Base-by-base conservation (phyloP, 257 asterid genomes). In the Asclepias syriaca region DNA sequence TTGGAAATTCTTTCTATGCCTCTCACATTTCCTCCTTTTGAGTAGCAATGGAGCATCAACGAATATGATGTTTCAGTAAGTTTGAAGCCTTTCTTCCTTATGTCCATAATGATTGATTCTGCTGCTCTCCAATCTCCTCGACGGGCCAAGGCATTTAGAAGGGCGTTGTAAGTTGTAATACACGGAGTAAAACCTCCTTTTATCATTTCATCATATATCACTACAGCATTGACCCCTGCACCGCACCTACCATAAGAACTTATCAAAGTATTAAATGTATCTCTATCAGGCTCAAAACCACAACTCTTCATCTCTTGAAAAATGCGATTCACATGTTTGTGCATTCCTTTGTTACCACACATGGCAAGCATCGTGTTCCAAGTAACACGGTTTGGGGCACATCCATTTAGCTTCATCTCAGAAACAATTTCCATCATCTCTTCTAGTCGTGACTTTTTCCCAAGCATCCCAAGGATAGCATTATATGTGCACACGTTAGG, bases 401-500 rank as follows among this genome's bases (percentile, higher is more conserved):
- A 91, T 14, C 96, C 99, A 65, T 85, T 89, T 50, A 78, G 60
- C 84, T 91, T 94, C 99, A 94, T 91, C 48, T 91, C 98, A 27
- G 75, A 73, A 24, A 89, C 71, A 55, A 94, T 72, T 64, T 83
- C 91, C 93, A 91, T 91, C 96, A 92, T 91, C 69, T 89, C 90
- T 27, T 94, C 97, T n/a, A 85, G 49, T 8, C 96, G 88, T 6
- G 85, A 86, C 85, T 87, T 91, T 86, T 88, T 94, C 71, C 96
- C 99, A 59, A 94, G 87, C 97, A 91, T 91, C 77, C 97, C 95
- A 39, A 91, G 85, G 67, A 91, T 87, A 5, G 98, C 87, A 61
- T 94, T 94, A 80, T 94, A 94, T 39, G 99, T 89, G 70, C 97
- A 89, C 55, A 89, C 89, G 11, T 91, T 94, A 79, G 99, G 99